A percentile compares a stretch with the other conserved stretches of the same genome.
phyloP scores from a whole-genome alignment of 305 asterid genomes.

The Ruellia speciosa region DNA sequence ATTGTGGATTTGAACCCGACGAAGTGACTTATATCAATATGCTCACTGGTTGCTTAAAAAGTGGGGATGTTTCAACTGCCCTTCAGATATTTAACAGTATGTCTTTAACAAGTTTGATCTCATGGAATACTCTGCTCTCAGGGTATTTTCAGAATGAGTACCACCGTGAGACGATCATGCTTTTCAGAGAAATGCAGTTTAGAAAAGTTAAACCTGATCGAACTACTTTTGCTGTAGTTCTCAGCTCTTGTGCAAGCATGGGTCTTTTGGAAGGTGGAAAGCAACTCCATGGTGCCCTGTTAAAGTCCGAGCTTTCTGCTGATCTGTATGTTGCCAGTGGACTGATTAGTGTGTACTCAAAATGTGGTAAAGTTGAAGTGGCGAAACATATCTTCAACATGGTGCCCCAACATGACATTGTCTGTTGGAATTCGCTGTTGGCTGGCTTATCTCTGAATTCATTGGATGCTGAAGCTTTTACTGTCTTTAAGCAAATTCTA shows the following conservation, averaged over 20 bases:
- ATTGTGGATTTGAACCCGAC: slow-evolving; percentile 55
- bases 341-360: slow-evolving; percentile 60
- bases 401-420: slow-evolving; percentile 40
- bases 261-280: slow-evolving; percentile 57
- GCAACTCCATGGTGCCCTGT: slow-evolving; percentile 57
- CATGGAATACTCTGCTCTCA: slow-evolving; percentile 74
- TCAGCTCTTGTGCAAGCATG: slow-evolving; percentile 54
- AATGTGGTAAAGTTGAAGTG: slow-evolving; percentile 39
- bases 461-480: slow-evolving; percentile 46
- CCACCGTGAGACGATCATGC: slow-evolving; percentile 43
- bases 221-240: slow-evolving; percentile 59
- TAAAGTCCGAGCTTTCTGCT: slow-evolving; percentile 30
- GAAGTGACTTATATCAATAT: slow-evolving; percentile 58
- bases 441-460: slow-evolving; percentile 65
- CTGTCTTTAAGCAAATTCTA: slow-evolving; percentile 43
- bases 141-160: slow-evolving; percentile 56
- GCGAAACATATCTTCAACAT: slow-evolving; percentile 48
- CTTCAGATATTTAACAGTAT: slow-evolving; percentile 45
- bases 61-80: slow-evolving; percentile 56
- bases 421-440: slow-evolving; percentile 67
- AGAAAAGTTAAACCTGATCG: slow-evolving; percentile 49
- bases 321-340: slow-evolving; percentile 65
- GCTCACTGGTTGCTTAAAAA: slow-evolving; percentile 59
- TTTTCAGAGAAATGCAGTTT: slow-evolving; percentile 71
- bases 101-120: slow-evolving; percentile 49